Evolutionary conservation across 148 eudicot species (phyloP), one percentile per base, ranked within the genome.

Genomic region (Pharnaceum exiguum): DNA sequence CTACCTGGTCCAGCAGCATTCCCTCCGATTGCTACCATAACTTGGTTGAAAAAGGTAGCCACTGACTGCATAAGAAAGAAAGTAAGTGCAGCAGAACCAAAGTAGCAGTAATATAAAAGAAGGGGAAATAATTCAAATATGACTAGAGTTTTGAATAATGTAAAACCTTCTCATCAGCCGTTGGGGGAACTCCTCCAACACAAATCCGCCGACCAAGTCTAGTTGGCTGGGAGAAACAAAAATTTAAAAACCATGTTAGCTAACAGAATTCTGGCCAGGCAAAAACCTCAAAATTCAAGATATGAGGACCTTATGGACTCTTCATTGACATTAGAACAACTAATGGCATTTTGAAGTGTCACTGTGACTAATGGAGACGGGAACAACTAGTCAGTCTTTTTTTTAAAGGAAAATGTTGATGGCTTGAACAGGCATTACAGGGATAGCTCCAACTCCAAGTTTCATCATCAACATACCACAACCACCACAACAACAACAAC

Each of bases 1-100:
- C n/a, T 69, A 91, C 98, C 98, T 75, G 98, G 96, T 57, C 98
- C 98, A 59, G 98, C 96, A 69, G 96, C 77, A 67, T 93, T 93
- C 40, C 99, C 96, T 36, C 90, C 90, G 59, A 93, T 93, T 45
- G 91, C 79, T 1, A 87, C 72, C 99, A 88, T 89, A 49, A 93
- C 99, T 70, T 86, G 89, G 66, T 87, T 93, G 70, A 93, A 93
- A 73, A 73, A 88, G 27, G 83, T 83, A 35, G 98, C 98, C 46
- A 93, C 95, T 25, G 96, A 81, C 98, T 93, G 82, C 78, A 72
- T 23, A 30, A 56, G 7, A 57, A 60, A 23, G 31, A n/a, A 36
- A 57, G 3, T 21, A 58, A 22, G 22, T 31, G 18, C 17, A 22
- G 26, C 23, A 17, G 4, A 5, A 28, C 26, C 42, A 62, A 16